Evolutionary conservation across 768 basidiomycete genomes (phyloP), one percentile per base, ranked within the genome.

Genomic region (Hypholoma sublateritium): DNA sequence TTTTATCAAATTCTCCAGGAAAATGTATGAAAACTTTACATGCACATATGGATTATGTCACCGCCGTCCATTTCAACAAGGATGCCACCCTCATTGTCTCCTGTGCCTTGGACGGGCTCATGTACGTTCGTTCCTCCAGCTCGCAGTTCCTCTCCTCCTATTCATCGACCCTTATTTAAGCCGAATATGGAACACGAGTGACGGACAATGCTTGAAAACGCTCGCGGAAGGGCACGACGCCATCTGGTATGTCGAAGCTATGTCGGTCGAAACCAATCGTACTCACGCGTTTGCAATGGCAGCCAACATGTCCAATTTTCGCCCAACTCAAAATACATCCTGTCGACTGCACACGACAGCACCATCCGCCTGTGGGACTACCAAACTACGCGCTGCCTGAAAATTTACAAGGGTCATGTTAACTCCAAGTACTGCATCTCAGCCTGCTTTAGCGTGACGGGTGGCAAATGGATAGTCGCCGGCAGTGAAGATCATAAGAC

Each of bases 361-460:
- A 88, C 90, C 0, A 93, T 98, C 60, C 87, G 96, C 1, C 77
- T 99, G 4, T 98, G 96, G 95, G 93, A 97, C 66, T 96, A 94
- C 70, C 92, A 95, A 60, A 89, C 88, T 0, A 89, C 91, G 0
- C 87, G 91, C 53, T 92, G 91, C 62, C 74, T 98, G 21, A 98
- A 98, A 73, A 94, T 95, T 1, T 94, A 95, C 71, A 78, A 76
- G 4, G 93, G 94, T 1, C 94, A 96, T 68, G 74, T 75, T 14
- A 96, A 95, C 71, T 75, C 85, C 22, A 89, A 89, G 69, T 96
- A 87, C 65, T 95, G 91, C 63, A 88, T 93, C 65, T 85, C 86
- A 21, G 84, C 91, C 2, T 89, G 88, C 70, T 92, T 93, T 74
- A 88, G 86, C 61, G 89, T 90, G 12, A 93, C 90, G 0, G 89